These are phyloP conservation scores for Vicia sativa DNA, from an alignment of 306 rosid genomes.

Conservation along the genomic window DNA sequence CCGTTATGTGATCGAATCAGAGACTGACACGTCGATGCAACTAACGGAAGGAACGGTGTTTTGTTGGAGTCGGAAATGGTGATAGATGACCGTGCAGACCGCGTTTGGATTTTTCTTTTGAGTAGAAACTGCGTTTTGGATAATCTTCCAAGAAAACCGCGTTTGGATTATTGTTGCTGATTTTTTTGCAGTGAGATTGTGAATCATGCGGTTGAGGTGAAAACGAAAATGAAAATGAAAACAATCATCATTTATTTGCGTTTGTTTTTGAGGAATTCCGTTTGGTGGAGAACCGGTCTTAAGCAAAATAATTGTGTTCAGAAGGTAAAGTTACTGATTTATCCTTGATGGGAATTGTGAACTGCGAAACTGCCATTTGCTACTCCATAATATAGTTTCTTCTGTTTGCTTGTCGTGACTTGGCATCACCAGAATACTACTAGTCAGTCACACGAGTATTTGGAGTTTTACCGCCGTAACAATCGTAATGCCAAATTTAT, in stretches of 20 bases:
- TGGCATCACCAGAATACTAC: background rate
- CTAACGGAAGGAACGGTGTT: slow-evolving; percentile 7
- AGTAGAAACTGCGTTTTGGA: background rate
- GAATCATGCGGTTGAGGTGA: slow-evolving; percentile 41
- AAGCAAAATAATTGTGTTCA: slow-evolving; percentile 47
- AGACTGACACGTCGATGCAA: slow-evolving; percentile 40
- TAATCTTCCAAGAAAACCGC: too few species aligned
- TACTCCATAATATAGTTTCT: background rate
- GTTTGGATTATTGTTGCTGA: slow-evolving; percentile 23
- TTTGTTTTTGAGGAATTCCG: slow-evolving; percentile 44
- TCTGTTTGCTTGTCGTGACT: slow-evolving; percentile 6
- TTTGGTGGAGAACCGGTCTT: slow-evolving; percentile 54
- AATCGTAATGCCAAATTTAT: background rate
- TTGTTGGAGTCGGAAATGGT: slow-evolving; percentile 10
- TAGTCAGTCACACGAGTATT: background rate
- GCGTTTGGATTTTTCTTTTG: background rate
- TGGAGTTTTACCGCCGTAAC: slow-evolving; percentile 10
- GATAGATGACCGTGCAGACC: background rate
- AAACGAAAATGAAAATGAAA: slow-evolving; percentile 26
- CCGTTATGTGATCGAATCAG: slow-evolving; percentile 64
- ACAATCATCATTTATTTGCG: slow-evolving; percentile 34
- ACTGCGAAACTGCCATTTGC: slow-evolving; percentile 41
- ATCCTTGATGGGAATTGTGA: slow-evolving; percentile 1
- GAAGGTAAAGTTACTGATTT: slow-evolving; percentile 31
- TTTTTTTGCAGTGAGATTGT: background rate